Evolutionary conservation across 2,329 filamentous ascomycete species (phyloP).

Genomic region (Davidsoniella eucalypti): DNA sequence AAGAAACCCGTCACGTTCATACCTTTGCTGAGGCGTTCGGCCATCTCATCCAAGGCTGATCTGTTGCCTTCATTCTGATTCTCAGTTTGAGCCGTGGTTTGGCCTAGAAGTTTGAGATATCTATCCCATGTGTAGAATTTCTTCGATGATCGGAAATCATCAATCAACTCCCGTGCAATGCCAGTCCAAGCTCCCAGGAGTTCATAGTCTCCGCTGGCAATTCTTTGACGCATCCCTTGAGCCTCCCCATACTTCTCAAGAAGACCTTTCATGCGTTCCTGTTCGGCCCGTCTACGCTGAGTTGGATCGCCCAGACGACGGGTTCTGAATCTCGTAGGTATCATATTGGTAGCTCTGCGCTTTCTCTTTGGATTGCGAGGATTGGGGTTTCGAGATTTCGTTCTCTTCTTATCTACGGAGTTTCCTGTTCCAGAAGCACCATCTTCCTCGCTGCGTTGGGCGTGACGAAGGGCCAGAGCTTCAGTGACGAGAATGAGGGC

Average conservation of each 20-base stretch:
- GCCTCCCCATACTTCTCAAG: conserved; percentile 28
- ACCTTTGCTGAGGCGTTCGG: conserved; percentile 38
- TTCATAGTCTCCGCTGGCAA: conserved; percentile 26
- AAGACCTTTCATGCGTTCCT: conserved; percentile 24
- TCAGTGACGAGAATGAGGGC: conserved; percentile 65
- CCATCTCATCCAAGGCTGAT: conserved; percentile 36
- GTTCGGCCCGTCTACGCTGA: conserved; percentile 28
- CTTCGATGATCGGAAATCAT: conserved; percentile 47
- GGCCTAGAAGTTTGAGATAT: conserved; percentile 40
- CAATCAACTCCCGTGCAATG: conserved; percentile 40
- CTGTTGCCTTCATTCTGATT: conserved; percentile 18
- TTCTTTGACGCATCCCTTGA: conserved; percentile 25
- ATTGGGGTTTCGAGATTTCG: conserved; percentile 59
- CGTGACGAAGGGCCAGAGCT: conserved; percentile 47
- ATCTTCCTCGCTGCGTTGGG: conserved; percentile 43
- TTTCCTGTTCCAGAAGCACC: conserved; percentile 64
- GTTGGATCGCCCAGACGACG: conserved; percentile 29
- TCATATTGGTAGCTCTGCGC: conserved; percentile 54
- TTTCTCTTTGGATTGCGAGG: conserved; percentile 55
- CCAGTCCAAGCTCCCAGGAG: conserved; percentile 39
- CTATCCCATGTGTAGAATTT: conserved; percentile 52
- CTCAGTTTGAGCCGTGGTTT: conserved; percentile 15
- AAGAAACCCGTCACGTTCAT: conserved; percentile 17
- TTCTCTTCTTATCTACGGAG: conserved; percentile 28
- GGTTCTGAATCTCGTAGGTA: conserved; percentile 28